Evolutionary conservation across 2,329 filamentous ascomycete species (phyloP).

Genomic region (Penicillium sp.): DNA sequence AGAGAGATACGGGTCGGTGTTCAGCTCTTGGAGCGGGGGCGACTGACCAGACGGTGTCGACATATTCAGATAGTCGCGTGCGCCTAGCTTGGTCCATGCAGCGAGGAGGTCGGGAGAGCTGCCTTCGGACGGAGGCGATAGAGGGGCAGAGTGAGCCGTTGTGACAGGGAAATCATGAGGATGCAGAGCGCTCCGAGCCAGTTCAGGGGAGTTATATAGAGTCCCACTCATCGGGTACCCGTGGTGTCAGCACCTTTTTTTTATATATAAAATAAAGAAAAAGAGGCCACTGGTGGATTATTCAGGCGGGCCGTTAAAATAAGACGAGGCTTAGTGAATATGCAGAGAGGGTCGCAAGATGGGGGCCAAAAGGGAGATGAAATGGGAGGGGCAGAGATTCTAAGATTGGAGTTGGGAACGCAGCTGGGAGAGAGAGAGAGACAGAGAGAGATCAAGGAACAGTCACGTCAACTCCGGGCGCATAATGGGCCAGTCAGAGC

Average conservation of each 20-base stretch:
- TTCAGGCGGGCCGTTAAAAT: neutral
- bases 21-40: conserved; percentile 31
- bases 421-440: neutral
- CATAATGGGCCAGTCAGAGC: neutral
- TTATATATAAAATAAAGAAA: neutral
- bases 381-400: neutral
- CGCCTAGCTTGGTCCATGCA: conserved; percentile 9
- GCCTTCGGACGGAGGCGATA: conserved; percentile 18
- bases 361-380: neutral
- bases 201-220: conserved; percentile 14
- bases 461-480: neutral
- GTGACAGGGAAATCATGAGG: conserved; percentile 7
- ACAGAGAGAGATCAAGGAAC: neutral
- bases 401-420: neutral
- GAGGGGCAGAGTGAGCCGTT: conserved; percentile 5
- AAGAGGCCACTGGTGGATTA: neutral
- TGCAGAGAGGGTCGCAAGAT: conserved; percentile 9
- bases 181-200: conserved; percentile 3
- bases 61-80: conserved; percentile 15
- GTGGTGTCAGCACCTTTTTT: neutral
- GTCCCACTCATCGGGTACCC: conserved; percentile 10
- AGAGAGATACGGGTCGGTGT: conserved; percentile 41
- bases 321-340: neutral
- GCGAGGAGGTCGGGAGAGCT: conserved; percentile 9
- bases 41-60: conserved; percentile 25